Evolutionary conservation across 1,284 basidiomycete species (phyloP), one percentile per base, ranked within the genome.

Genomic region (Trametes polyzona): DNA sequence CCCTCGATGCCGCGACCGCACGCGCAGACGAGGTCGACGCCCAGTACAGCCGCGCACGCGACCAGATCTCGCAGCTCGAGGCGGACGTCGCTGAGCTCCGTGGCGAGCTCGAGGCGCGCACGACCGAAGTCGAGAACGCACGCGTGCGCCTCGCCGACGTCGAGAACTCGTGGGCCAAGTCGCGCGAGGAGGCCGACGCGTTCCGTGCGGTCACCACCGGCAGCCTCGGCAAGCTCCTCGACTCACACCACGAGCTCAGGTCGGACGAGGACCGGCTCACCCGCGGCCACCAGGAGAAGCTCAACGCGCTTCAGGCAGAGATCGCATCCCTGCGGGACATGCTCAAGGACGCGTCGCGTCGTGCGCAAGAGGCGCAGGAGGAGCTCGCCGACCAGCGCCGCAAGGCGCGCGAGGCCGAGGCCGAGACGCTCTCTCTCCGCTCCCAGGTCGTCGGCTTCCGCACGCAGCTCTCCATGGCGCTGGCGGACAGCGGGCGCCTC

Each of bases 131-230:
- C 8, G 93, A 95, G 59, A 73, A 81, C n/a, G 79, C 87, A 1
- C 80, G 83, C 39, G 73, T 77, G 10, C 81, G 87, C 51, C 74
- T 93, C 42, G 78, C 81, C 21, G 92, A 95, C 59, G 85, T 88
- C 14, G 92, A 96, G 71, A 91, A 90, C 65, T 84, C 89, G 10
- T 95, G 92, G 89, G 83, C 91, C 27, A 91, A 91, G 71, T 92
- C 92, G 36, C 84, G 93, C 10, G 92, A 96, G 72, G 95, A 97
- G 76, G 92, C 93, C 4, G 92, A 95, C 69, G 86, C 87, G 2
- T 86, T 95, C 71, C 82, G 93, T 46, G 87, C 87, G 9, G 77
- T 95, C 42, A 95, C 93, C 2, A 93, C 92, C 0, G 88, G 89
- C 39, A 83, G 88, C 60, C 80, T 98, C 2, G 93, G 93, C 30